Percentiles rank a stretch among this genome's conserved stretches.
Evolutionary conservation across 139 green algal species (phyloP).

Genomic region (Volvox africanus): DNA sequence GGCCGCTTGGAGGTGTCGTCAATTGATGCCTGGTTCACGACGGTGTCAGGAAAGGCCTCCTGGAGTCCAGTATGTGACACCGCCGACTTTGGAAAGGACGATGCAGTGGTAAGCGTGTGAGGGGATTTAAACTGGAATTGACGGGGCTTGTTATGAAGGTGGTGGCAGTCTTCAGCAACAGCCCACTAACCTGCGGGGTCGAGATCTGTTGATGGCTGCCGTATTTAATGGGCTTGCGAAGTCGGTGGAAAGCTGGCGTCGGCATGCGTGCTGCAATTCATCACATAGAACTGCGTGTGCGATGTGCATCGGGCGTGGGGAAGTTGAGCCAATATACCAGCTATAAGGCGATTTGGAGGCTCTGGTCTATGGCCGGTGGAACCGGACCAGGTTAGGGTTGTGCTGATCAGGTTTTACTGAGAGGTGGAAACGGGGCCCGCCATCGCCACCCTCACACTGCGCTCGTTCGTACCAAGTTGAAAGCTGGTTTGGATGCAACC

Average conservation of each 20-base stretch:
- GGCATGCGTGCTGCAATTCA: neutral
- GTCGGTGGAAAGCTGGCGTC: neutral
- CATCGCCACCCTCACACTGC: too few species aligned
- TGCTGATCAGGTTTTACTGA: neutral
- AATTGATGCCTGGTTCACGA: neutral
- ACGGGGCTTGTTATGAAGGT: neutral
- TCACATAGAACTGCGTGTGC: neutral
- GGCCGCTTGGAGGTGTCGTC: conserved; percentile 6
- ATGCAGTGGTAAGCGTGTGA: neutral
- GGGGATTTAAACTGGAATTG: neutral
- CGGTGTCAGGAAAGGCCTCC: neutral
- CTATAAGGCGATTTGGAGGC: too few species aligned
- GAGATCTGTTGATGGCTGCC: neutral
- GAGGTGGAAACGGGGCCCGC: too few species aligned
- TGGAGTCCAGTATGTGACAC: conserved; percentile 4
- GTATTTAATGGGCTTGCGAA: neutral
- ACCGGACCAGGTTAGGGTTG: neutral
- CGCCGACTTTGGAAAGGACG: neutral
- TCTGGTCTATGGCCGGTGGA: too few species aligned
- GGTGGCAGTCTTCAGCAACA: too few species aligned
- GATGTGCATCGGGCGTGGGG: neutral
- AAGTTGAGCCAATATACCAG: neutral
- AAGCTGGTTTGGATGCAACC: neutral
- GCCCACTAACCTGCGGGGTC: too few species aligned
- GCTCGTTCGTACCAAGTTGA: neutral